phyloP scores from a whole-genome alignment of 1,284 basidiomycete species.

The Ustilago tritici region DNA sequence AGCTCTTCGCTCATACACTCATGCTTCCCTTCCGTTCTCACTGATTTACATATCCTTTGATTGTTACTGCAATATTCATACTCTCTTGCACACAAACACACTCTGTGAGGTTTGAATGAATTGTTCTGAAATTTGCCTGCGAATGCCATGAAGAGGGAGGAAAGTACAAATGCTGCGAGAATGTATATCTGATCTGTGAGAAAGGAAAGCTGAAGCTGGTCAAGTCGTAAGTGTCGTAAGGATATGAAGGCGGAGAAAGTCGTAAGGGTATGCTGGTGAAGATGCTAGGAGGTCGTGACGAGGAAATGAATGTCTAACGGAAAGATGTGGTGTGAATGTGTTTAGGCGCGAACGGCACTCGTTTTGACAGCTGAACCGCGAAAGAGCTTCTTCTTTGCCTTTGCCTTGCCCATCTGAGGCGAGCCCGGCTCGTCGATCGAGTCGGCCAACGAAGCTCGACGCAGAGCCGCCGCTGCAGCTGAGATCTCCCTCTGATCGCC shows the following conservation, averaged over 20 bases:
- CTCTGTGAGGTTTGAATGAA: neutral
- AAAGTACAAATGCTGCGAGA: slow-evolving; percentile 27
- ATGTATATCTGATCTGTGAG: neutral
- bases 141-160: slow-evolving; percentile 14
- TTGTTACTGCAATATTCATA: slow-evolving; percentile 8
- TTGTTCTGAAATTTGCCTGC: slow-evolving; percentile 1
- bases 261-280: neutral
- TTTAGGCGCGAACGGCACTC: slow-evolving; percentile 34
- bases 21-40: neutral
- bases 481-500: slow-evolving; percentile 48
- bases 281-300: neutral
- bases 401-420: slow-evolving; percentile 23
- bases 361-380: slow-evolving; percentile 42
- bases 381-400: slow-evolving; percentile 51
- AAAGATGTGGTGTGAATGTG: neutral
- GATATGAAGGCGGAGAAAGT: neutral
- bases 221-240: slow-evolving; percentile 12
- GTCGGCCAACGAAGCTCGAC: slow-evolving; percentile 27
- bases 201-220: neutral
- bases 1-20: neutral
- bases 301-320: neutral
- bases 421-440: slow-evolving; percentile 19
- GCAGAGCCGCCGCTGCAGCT: slow-evolving; percentile 45
- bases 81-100: neutral
- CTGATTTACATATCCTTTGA: neutral